Base-by-base conservation (phyloP, 371 early-diverging fungal genomes). In the Conidiobolus incongruus region DNA sequence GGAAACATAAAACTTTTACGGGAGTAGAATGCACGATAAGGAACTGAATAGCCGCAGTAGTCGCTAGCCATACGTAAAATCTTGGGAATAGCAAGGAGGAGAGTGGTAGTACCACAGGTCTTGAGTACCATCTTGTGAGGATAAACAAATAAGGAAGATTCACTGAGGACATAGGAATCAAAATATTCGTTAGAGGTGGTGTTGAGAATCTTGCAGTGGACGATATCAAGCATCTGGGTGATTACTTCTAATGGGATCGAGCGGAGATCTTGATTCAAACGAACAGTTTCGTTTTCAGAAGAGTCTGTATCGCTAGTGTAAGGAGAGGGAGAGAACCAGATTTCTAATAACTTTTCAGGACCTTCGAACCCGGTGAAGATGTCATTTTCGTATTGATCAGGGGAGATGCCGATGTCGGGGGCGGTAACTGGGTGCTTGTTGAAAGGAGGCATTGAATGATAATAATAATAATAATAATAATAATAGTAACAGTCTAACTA, bases 1-100 rank as follows among this genome's bases (percentile, higher is more conserved):
- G 95, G 93, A 56, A 87, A 92, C 82, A 92, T 76, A 54, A 90
- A 92, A 20, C 81, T 76, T 62, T 91, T 92, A 58, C 95, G 80
- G 30, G 87, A 86, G 59, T 94, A 94, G 52, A 94, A 92, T 7
- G 85, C 65, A 34, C 85, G 74, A 65, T 74, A 76, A 28, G 84
- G 64, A 47, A 76, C 72, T 51, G 71, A 62, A 32, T 78, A 64
- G 12, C 73, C 73, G 50, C 73, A 73, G 47, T 63, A 66, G 35
- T 65, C 59, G 31, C 62, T 56, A n/a, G 88, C 92, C 52, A 88
- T 75, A 43, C 80, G 74, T 33, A 92, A 55, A 31, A 94, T 71
- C 35, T 74, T 66, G 33, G 84, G 77, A 33, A 94, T 52, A 20
- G 90, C 81, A 47, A 77, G 63, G 51, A 94, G 61, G 26, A 91